Percentiles rank a stretch among this genome's conserved stretches.
Conservation (phyloP, 441 rosid species). For the Adansonia grandidieri region DNA sequence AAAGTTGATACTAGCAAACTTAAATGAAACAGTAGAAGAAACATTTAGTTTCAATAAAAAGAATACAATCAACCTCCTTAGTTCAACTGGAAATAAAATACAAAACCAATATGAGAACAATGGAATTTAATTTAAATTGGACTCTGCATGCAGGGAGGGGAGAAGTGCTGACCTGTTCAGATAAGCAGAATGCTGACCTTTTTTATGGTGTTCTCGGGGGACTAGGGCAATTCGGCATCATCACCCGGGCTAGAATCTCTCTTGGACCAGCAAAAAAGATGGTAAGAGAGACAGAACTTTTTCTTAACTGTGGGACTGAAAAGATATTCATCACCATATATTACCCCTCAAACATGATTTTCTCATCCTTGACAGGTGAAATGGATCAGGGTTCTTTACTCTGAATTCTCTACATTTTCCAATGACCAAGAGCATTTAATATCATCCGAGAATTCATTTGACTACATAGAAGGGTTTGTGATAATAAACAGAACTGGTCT, state of each 20-base stretch:
- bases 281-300: slow-evolving; percentile 46
- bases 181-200: slow-evolving; percentile 68
- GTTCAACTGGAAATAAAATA: too few relatives aligned
- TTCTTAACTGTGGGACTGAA: background rate
- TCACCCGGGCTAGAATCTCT: slow-evolving; percentile 76
- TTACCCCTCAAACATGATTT: slow-evolving; percentile 27
- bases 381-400: slow-evolving; percentile 87
- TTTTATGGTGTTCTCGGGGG: slow-evolving; percentile 87
- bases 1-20: slow-evolving; percentile 1
- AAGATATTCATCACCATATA: slow-evolving; percentile 14
- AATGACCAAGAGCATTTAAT: slow-evolving; percentile 84
- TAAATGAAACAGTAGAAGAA: background rate
- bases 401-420: slow-evolving; percentile 74
- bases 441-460: slow-evolving; percentile 57
- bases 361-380: slow-evolving; percentile 59
- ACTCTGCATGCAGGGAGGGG: slow-evolving; percentile 76
- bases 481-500: slow-evolving; percentile 75
- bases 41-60: background rate
- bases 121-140: slow-evolving; percentile 25
- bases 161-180: slow-evolving; percentile 75
- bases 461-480: slow-evolving; percentile 91
- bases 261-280: slow-evolving; percentile 64
- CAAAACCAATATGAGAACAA: background rate
- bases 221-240: slow-evolving; percentile 92
- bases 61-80: background rate